Base-by-base conservation (phyloP, 108 stramenopile species). In the Thalassiosira profunda region DNA sequence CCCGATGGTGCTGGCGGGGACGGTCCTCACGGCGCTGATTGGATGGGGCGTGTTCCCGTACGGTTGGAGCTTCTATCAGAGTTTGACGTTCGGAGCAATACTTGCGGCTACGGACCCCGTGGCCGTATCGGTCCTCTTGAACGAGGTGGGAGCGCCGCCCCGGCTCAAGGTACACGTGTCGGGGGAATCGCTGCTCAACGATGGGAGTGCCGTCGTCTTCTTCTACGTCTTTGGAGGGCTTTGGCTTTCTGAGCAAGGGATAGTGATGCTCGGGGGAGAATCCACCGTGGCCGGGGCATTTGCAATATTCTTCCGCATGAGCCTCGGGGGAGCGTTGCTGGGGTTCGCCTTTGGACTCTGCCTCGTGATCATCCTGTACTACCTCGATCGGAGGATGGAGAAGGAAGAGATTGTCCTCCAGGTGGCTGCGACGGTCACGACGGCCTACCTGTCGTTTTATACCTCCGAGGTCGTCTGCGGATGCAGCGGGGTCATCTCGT, bases 181-280 rank as follows among this genome's bases (percentile, higher is more conserved):
- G 29, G 51, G 51, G 12, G 60, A 77, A 40, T 68, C 75, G 7
- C 40, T 86, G 34, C 69, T 91, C 61, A 94, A 93, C 56, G 83
- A 96, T 54, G 44, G 58, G 10, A 59, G 84, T 20, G 31, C 91
- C 33, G 75, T 95, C 77, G 77, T 89, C 56, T 67, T 80, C 34
- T 92, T 96, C 68, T 92, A 54, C 91, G 95, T 66, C 44, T 96
- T 28, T 72, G 90, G 41, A 98, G 96, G 65, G 96, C 97, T 14
- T 33, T 97, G 9, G 80, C 97, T 30, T 98, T 99, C 68, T 68
- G 90, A 17, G 63, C 97, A 25, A 90, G 24, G 7, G 30, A 51
- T 52, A 15, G 18, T 31, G 5, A 31, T 6, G 15, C 34, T 31
- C 1, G 51, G 51, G 1, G 1, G 18, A 20, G 21, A 23, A 1